Percentiles rank a stretch among this genome's conserved stretches.
These are phyloP conservation scores for Acanthamoeba rhysodes DNA, from an alignment of 208 protist genomes.

Conservation along the genomic window DNA sequence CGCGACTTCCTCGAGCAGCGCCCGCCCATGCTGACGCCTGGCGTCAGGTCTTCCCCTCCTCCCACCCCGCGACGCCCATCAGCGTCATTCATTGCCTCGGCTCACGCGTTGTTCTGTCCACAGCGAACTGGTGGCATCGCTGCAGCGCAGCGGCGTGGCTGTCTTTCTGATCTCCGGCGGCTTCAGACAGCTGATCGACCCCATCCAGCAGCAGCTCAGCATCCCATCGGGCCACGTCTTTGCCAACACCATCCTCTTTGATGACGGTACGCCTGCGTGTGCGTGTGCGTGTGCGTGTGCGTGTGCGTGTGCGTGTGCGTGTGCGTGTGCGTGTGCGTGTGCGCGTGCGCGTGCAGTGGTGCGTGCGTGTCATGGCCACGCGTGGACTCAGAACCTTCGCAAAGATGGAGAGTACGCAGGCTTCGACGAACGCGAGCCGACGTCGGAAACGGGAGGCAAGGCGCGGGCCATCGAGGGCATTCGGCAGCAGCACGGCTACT, in stretches of 20 bases:
- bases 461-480: neutral
- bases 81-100: neutral
- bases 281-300: no score
- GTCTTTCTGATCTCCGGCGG: constrained; percentile 57
- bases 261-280: no score
- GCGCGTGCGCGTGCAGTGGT: neutral
- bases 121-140: neutral
- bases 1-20: neutral
- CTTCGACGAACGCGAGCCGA: constrained; percentile 41
- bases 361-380: neutral
- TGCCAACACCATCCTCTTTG: constrained; percentile 27
- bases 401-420: neutral
- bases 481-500: neutral
- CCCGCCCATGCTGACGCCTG: constrained; percentile 4
- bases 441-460: constrained; percentile 50
- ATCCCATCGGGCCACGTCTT: constrained; percentile 30
- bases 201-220: neutral
- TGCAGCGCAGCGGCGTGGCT: neutral
- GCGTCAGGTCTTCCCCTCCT: neutral
- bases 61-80: neutral
- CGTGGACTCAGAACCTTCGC: neutral
- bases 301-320: no score
- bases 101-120: neutral
- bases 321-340: no score
- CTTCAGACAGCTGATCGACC: constrained; percentile 18